phyloP scores from a whole-genome alignment of 148 eudicot genomes.

The Rhododendron vialii region DNA sequence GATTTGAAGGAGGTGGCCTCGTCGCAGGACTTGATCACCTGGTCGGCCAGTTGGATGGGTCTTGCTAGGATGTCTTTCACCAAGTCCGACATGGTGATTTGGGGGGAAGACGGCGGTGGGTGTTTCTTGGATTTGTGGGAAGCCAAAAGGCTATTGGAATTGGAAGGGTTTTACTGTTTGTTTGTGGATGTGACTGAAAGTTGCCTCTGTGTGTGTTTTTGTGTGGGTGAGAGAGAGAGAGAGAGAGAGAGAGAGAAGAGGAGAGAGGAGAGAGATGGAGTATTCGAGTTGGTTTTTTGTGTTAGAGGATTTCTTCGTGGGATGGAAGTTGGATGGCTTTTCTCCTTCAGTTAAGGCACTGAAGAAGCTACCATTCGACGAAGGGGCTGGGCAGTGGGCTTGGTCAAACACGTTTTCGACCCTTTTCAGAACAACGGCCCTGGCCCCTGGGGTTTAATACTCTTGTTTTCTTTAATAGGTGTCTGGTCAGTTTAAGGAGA shows the following conservation, averaged over 20 bases:
- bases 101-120: not conserved
- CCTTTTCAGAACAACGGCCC: not conserved
- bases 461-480: no score
- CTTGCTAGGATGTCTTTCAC: constrained; percentile 6
- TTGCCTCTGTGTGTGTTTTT: not conserved
- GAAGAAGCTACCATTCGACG: not conserved
- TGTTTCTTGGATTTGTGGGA: not conserved
- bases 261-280: not conserved
- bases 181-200: not conserved
- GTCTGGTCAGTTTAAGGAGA: no score
- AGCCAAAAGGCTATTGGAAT: not conserved
- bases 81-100: constrained; percentile 1
- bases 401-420: not conserved
- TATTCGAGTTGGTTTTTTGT: not conserved
- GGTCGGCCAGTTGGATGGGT: constrained; percentile 9
- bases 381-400: not conserved
- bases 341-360: not conserved
- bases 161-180: not conserved
- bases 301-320: no score
- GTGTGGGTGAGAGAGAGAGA: no score
- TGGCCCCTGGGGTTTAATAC: not conserved
- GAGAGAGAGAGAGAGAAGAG: not conserved
- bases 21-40: constrained; percentile 3
- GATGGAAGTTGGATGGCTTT: not conserved
- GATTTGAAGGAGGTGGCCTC: constrained; percentile 3